A percentile compares a stretch with the other conserved stretches of the same genome.
Conservation (phyloP, 257 asterid species). For the Linderniella brevidens region DNA sequence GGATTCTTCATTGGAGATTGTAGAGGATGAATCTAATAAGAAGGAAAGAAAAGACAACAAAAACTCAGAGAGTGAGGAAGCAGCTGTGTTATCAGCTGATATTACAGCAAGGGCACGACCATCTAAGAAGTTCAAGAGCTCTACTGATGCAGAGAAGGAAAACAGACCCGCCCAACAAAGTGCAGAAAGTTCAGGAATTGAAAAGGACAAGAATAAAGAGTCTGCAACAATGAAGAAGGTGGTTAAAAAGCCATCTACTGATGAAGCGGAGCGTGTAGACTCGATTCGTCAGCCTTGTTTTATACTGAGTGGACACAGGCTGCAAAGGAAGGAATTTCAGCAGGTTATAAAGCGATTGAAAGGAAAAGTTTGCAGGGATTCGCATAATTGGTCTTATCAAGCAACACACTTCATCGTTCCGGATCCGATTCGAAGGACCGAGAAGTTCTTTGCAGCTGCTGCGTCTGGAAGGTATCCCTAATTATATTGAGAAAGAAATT, state of each 20-base stretch:
- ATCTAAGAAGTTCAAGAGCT: slow-evolving; percentile 24
- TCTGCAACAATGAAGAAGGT: slow-evolving; percentile 6
- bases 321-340: slow-evolving; percentile 81
- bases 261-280: neutral
- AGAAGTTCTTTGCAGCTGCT: slow-evolving; percentile 89
- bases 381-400: slow-evolving; percentile 92
- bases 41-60: slow-evolving; percentile 14
- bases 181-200: slow-evolving; percentile 11
- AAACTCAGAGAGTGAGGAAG: slow-evolving; percentile 11
- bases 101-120: slow-evolving; percentile 11
- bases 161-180: slow-evolving; percentile 17
- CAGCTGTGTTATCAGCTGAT: slow-evolving; percentile 13
- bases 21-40: slow-evolving; percentile 5
- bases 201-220: neutral
- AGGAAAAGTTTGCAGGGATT: slow-evolving; percentile 74
- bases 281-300: slow-evolving; percentile 31
- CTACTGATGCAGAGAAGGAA: slow-evolving; percentile 34
- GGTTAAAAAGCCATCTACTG: slow-evolving; percentile 7
- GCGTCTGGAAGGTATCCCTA: slow-evolving; percentile 81
- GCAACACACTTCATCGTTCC: slow-evolving; percentile 91
- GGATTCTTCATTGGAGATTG: slow-evolving; percentile 12
- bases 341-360: slow-evolving; percentile 45
- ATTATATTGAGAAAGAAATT: neutral
- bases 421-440: slow-evolving; percentile 76
- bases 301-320: slow-evolving; percentile 65